phyloP scores from a whole-genome alignment of 2,329 filamentous ascomycete species.

The Elsinoe fawcettii region DNA sequence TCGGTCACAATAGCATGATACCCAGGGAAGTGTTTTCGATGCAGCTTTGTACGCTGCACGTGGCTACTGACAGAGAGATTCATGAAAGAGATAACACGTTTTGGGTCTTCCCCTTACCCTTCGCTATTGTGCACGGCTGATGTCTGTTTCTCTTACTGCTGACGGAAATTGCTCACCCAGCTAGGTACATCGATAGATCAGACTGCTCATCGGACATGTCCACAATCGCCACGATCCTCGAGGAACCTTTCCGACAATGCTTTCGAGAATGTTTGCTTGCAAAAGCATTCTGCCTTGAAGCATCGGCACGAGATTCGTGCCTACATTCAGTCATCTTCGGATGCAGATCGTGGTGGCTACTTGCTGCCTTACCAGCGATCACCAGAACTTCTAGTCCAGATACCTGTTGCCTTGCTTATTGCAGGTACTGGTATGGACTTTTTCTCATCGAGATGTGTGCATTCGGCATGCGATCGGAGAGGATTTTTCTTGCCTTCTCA shows the following conservation, averaged over 20 bases:
- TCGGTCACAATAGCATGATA: not conserved
- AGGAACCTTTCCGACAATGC: not conserved
- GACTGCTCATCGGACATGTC: too few relatives aligned
- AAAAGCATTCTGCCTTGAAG: not conserved
- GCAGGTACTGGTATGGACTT: conserved; percentile 2
- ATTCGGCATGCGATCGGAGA: conserved; percentile 14
- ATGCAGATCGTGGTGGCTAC: conserved; percentile 2
- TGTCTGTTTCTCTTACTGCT: not conserved
- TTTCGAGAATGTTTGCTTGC: not conserved
- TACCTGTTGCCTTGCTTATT: conserved; percentile 1
- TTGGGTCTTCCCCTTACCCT: not conserved
- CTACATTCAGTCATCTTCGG: conserved; percentile 2
- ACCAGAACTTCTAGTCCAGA: not conserved
- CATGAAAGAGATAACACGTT: conserved; percentile 2
- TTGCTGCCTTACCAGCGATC: conserved; percentile 1
- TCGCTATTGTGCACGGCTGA: not conserved
- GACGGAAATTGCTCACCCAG: not conserved
- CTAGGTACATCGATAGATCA: not conserved
- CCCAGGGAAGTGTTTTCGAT: not conserved
- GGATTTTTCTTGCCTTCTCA: not conserved
- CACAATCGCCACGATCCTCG: too few relatives aligned
- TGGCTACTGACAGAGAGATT: conserved; percentile 13
- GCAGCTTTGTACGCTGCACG: not conserved
- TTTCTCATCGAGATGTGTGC: conserved; percentile 16
- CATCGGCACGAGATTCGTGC: not conserved